Evolutionary conservation across 306 rosid genomes (phyloP).

Genomic region (Abrus pulchellus): DNA sequence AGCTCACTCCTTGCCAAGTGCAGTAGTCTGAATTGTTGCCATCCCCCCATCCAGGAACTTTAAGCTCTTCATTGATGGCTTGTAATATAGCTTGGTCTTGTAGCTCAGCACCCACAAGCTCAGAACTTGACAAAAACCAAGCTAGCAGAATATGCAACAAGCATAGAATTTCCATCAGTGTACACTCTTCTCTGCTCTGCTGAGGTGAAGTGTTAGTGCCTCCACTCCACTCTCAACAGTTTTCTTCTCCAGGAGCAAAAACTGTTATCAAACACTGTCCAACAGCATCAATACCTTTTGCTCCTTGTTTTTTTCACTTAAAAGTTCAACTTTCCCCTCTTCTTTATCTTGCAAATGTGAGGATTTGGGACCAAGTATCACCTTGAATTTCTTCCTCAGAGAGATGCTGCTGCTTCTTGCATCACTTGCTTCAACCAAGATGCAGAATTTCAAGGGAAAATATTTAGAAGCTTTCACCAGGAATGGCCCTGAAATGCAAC

Average conservation of each 20-base stretch:
- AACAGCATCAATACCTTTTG: conserved; percentile 40
- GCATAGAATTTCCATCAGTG: conserved; percentile 60
- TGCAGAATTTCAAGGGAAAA: conserved; percentile 28
- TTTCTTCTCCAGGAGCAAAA: conserved; percentile 44
- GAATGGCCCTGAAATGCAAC: conserved; percentile 35
- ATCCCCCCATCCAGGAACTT: conserved; percentile 85
- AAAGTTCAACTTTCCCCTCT: conserved; percentile 43
- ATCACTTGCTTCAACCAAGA: conserved; percentile 39
- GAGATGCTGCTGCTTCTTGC: conserved; percentile 6
- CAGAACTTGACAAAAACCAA: conserved; percentile 63
- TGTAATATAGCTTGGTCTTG: conserved; percentile 68
- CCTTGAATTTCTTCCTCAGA: conserved; percentile 13
- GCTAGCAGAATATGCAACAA: conserved; percentile 59
- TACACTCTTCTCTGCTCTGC: conserved; percentile 39
- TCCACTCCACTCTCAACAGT: conserved; percentile 51
- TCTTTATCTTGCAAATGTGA: conserved; percentile 39
- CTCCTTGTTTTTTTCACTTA: conserved; percentile 28
- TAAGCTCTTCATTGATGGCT: conserved; percentile 82
- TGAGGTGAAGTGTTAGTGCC: conserved; percentile 37
- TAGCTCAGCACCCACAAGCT: conserved; percentile 63
- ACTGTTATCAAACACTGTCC: conserved; percentile 42
- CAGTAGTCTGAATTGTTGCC: conserved; percentile 74
- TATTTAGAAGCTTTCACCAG: conserved; percentile 43
- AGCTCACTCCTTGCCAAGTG: conserved; percentile 83
- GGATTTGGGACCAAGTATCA: conserved; percentile 28